Evolutionary conservation across 352 stramenopile genomes (phyloP).

Genomic region (Phytophthora cryptogea): DNA sequence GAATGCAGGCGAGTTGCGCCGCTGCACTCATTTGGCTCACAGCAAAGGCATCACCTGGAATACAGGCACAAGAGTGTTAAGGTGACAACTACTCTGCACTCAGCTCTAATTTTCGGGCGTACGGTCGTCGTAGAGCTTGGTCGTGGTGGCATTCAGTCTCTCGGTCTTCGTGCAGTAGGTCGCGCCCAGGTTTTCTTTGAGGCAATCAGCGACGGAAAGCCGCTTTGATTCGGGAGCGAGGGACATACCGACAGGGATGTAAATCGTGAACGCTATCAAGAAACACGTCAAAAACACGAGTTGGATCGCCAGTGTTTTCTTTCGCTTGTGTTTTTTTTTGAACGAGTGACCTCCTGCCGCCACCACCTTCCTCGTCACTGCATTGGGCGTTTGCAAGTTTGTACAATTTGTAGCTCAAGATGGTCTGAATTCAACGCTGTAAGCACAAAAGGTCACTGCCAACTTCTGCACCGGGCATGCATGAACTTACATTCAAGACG

Average conservation of each 20-base stretch:
- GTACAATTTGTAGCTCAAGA: conserved; percentile 39
- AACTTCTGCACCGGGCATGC: neutral
- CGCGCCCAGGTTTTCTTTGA: conserved; percentile 36
- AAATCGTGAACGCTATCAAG: conserved; percentile 47
- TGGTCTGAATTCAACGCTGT: conserved; percentile 16
- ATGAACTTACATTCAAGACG: conserved; percentile 32
- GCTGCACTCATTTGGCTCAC: conserved; percentile 49
- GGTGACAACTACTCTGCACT: neutral
- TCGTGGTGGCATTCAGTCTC: conserved; percentile 38
- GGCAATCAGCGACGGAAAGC: conserved; percentile 36
- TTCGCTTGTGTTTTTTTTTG: conserved; percentile 17
- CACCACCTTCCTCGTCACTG: conserved; percentile 6
- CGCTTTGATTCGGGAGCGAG: conserved; percentile 25
- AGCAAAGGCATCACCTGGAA: conserved; percentile 29
- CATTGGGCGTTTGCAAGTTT: conserved; percentile 12
- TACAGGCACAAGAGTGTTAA: neutral
- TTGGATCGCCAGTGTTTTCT: conserved; percentile 31
- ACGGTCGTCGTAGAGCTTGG: conserved; percentile 64
- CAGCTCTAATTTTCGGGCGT: conserved; percentile 2
- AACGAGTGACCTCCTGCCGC: neutral
- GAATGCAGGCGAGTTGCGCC: conserved; percentile 55
- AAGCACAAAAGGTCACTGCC: neutral
- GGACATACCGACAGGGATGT: conserved; percentile 38
- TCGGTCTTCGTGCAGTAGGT: conserved; percentile 55
- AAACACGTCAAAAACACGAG: conserved; percentile 28